Conservation (phyloP, 2,329 filamentous ascomycete species). For the Xylariaceae sp. region DNA sequence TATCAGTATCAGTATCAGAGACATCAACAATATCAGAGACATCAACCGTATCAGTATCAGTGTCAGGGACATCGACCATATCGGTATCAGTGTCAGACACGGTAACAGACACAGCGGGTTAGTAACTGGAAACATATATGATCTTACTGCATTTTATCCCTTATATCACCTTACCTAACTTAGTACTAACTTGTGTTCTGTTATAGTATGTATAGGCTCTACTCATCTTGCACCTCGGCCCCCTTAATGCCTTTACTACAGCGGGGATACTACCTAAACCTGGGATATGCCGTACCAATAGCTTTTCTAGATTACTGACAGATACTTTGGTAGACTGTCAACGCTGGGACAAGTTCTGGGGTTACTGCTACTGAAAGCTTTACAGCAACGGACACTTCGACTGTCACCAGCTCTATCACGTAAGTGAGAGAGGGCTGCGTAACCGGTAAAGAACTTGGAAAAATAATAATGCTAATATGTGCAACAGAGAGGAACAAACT, state of each 20-base stretch:
- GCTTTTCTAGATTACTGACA: constrained; percentile 6
- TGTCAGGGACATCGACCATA: background rate
- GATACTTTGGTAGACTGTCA: constrained; percentile 1
- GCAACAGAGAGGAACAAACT: constrained; percentile 11
- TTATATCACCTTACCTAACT: background rate
- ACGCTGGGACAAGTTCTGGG: no score
- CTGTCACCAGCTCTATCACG: constrained; percentile 20
- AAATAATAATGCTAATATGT: constrained; percentile 1
- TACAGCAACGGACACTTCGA: constrained; percentile 4
- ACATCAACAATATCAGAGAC: constrained; percentile 2
- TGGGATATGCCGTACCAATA: background rate
- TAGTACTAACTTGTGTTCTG: constrained; percentile 21
- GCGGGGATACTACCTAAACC: background rate
- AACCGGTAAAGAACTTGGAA: background rate
- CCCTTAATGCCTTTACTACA: background rate
- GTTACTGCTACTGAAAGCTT: no score
- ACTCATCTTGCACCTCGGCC: background rate
- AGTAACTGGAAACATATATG: constrained; percentile 17
- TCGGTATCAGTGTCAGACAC: background rate
- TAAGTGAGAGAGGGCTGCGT: constrained; percentile 8
- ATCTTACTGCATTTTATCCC: constrained; percentile 9
- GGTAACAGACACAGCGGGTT: constrained; percentile 13
- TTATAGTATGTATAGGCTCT: constrained; percentile 21
- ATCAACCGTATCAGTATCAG: background rate
- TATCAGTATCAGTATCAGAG: constrained; percentile 1